phyloP scores from a whole-genome alignment of 495 filamentous ascomycete species.

The Articulospora tetracladia region DNA sequence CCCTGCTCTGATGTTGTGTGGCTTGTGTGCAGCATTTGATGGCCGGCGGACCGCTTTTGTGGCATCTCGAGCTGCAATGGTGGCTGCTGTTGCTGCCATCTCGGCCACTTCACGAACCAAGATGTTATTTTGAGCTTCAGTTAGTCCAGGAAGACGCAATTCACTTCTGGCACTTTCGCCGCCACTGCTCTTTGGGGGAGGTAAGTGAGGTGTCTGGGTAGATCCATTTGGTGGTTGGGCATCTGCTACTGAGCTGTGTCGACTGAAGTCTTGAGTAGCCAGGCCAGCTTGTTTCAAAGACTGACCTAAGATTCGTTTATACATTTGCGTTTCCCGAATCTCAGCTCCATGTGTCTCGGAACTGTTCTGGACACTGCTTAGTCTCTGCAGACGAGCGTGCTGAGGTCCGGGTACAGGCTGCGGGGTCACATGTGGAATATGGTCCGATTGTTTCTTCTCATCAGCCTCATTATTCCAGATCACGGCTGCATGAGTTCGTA shows the following conservation, averaged over 20 bases:
- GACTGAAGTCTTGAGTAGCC: constrained; percentile 42
- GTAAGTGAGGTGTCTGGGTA: constrained; percentile 57
- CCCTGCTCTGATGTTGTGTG: constrained; percentile 20
- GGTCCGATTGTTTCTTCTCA: constrained; percentile 62
- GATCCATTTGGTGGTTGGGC: constrained; percentile 26
- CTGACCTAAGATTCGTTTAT: constrained; percentile 90
- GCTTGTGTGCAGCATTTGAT: constrained; percentile 27
- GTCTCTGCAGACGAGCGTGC: constrained; percentile 21
- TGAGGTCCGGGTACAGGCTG: constrained; percentile 19
- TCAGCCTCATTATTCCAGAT: constrained; percentile 92
- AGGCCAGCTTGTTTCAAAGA: constrained; percentile 78
- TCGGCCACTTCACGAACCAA: constrained; percentile 83
- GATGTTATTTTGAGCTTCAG: constrained; percentile 72
- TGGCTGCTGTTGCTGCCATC: constrained; percentile 86
- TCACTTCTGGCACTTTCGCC: constrained; percentile 35
- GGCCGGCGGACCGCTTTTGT: constrained; percentile 46
- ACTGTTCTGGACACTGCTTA: constrained; percentile 11
- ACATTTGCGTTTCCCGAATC: constrained; percentile 81
- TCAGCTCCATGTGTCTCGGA: constrained; percentile 37
- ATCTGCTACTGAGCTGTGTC: constrained; percentile 35
- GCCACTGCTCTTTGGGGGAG: constrained; percentile 61
- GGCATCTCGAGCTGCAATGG: constrained; percentile 82
- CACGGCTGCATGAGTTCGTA: constrained; percentile 91
- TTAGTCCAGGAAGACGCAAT: constrained; percentile 62
- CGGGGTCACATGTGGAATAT: constrained; percentile 26